Evolutionary conservation across 169 alveolate species (phyloP).

Genomic region (Eimeria sp.): DNA sequence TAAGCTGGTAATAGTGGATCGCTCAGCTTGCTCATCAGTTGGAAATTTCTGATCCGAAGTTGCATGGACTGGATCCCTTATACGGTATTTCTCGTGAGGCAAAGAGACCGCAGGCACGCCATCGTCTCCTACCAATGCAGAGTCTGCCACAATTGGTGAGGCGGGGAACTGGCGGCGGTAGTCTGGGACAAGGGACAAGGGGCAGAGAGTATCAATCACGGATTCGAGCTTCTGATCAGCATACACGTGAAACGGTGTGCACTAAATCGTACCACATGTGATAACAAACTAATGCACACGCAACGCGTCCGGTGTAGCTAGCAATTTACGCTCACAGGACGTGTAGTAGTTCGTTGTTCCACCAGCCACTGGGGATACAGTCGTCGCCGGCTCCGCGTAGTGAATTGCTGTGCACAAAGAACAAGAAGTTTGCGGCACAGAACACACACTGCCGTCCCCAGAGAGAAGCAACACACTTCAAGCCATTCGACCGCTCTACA

Average conservation of each 20-base stretch:
- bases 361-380: constrained; percentile 47
- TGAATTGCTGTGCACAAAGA: constrained; percentile 43
- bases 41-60: background rate
- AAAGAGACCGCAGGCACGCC: constrained; percentile 64
- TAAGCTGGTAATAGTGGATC: constrained; percentile 37
- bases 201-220: background rate
- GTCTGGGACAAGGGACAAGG: background rate
- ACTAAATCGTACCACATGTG: background rate
- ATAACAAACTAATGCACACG: background rate
- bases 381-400: constrained; percentile 63
- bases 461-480: background rate
- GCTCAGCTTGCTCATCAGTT: background rate
- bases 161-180: constrained; percentile 76
- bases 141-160: constrained; percentile 69
- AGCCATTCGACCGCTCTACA: background rate
- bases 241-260: background rate
- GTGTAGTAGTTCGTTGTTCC: constrained; percentile 56
- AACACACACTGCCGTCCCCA: background rate
- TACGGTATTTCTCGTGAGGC: constrained; percentile 47
- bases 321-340: constrained; percentile 9
- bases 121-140: constrained; percentile 60
- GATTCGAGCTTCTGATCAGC: background rate
- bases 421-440: background rate
- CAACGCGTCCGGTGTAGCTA: background rate
- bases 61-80: background rate